A percentile compares a stretch with the other conserved stretches of the same genome.
Conservation (phyloP, 192 early-diverging fungal genomes). For the Diversispora eburnea region DNA sequence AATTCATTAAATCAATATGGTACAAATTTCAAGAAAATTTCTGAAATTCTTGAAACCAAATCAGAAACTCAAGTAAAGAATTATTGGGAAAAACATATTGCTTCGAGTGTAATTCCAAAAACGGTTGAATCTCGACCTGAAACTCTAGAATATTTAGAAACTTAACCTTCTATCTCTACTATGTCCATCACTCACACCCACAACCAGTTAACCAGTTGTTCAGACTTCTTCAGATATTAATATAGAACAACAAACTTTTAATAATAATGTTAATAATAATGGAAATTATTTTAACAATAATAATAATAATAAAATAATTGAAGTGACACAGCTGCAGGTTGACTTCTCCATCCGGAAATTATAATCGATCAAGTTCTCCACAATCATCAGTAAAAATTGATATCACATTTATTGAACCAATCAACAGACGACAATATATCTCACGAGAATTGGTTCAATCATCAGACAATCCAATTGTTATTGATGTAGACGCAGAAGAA, state of each 20-base stretch:
- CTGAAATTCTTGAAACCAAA: background rate
- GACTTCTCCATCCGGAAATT: background rate
- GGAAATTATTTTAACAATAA: too few species aligned
- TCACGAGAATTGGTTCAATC: background rate
- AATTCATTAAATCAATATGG: background rate
- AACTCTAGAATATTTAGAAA: background rate
- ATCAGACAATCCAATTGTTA: background rate
- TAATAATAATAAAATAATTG: too few species aligned
- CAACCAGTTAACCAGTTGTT: too few species aligned
- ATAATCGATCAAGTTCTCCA: background rate
- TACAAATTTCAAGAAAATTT: background rate
- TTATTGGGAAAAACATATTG: slow-evolving; percentile 4
- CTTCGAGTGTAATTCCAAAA: background rate
- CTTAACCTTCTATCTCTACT: too few species aligned
- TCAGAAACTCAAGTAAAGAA: slow-evolving; percentile 1
- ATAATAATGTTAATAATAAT: too few species aligned
- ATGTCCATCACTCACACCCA: too few species aligned
- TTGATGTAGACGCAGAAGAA: background rate
- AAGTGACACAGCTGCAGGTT: too few species aligned
- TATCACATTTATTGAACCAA: background rate
- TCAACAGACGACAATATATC: background rate
- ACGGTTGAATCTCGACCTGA: background rate
- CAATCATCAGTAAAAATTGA: background rate
- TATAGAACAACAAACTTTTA: too few species aligned
- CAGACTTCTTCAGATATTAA: too few species aligned